phyloP scores from a whole-genome alignment of 2,329 filamentous ascomycete genomes.

The Beauveria medogensis region DNA sequence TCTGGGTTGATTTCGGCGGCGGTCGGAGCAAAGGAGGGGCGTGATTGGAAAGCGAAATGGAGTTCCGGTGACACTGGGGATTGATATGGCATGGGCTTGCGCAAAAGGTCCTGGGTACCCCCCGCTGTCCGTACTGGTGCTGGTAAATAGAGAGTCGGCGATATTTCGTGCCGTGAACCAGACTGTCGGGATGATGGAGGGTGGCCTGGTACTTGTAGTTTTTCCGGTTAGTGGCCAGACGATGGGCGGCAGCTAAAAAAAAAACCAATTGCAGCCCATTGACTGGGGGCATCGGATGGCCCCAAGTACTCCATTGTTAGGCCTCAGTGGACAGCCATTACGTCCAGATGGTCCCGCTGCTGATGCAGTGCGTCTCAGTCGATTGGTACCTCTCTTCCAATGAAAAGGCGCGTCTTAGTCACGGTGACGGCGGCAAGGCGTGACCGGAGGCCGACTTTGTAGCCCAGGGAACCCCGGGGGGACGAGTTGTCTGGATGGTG shows the following conservation, averaged over 20 bases:
- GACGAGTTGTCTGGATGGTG: too few species aligned
- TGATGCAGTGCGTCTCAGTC: too few species aligned
- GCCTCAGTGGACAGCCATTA: too few species aligned
- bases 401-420: too few species aligned
- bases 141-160: not conserved
- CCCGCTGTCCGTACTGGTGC: not conserved
- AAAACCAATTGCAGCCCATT: not conserved
- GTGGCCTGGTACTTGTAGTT: constrained; percentile 10
- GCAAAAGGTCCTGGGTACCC: not conserved
- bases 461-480: too few species aligned
- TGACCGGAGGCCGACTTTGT: too few species aligned
- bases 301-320: not conserved
- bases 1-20: not conserved
- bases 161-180: constrained; percentile 7
- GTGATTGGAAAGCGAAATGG: not conserved
- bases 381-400: too few species aligned
- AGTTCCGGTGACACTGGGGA: not conserved
- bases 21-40: not conserved
- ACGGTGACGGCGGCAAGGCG: too few species aligned
- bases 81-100: not conserved
- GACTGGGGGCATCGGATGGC: not conserved
- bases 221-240: not conserved
- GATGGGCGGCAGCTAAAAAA: not conserved
- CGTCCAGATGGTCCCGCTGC: too few species aligned
- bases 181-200: constrained; percentile 12